Percentiles rank a stretch among this genome's conserved stretches.
phyloP scores from a whole-genome alignment of 2,329 filamentous ascomycete genomes.

The Aureobasidium namibiae region DNA sequence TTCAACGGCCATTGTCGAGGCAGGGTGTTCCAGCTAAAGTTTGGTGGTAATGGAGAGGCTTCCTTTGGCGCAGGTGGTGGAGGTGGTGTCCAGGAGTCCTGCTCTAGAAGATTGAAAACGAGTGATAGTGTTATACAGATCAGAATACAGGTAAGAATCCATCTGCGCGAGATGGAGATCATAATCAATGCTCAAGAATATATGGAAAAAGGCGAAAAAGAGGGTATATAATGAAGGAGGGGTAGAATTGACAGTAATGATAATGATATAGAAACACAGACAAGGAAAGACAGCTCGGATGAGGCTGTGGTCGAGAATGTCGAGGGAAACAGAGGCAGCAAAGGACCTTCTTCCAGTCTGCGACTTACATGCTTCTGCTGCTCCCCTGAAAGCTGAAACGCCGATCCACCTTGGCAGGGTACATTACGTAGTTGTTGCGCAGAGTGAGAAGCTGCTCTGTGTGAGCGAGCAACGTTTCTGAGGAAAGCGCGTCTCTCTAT shows the following conservation, averaged over 20 bases:
- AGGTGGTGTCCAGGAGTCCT: not conserved
- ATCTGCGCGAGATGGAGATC: conserved; percentile 11
- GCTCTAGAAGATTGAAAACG: conserved; percentile 8
- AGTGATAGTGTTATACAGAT: conserved; percentile 11
- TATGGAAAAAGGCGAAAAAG: not conserved
- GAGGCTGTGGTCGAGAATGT: not conserved
- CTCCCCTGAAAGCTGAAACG: conserved; percentile 9
- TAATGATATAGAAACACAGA: not conserved
- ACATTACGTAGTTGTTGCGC: not conserved
- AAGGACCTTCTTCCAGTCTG: not conserved
- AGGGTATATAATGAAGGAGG: not conserved
- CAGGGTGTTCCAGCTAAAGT: conserved; percentile 26
- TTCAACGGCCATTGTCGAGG: conserved; percentile 54
- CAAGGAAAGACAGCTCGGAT: not conserved
- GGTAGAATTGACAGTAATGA: conserved; percentile 3
- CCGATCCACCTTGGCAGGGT: conserved; percentile 2
- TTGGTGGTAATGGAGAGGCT: not conserved
- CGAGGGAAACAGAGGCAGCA: not conserved
- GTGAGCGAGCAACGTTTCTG: not conserved
- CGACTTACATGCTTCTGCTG: not conserved
- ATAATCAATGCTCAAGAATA: not conserved
- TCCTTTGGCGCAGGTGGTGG: not conserved
- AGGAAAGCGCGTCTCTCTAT: not conserved
- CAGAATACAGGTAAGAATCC: conserved; percentile 12
- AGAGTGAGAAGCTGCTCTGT: not conserved